phyloP scores from a whole-genome alignment of 176 grass and related monocot species.

The Tillandsia leiboldiana region DNA sequence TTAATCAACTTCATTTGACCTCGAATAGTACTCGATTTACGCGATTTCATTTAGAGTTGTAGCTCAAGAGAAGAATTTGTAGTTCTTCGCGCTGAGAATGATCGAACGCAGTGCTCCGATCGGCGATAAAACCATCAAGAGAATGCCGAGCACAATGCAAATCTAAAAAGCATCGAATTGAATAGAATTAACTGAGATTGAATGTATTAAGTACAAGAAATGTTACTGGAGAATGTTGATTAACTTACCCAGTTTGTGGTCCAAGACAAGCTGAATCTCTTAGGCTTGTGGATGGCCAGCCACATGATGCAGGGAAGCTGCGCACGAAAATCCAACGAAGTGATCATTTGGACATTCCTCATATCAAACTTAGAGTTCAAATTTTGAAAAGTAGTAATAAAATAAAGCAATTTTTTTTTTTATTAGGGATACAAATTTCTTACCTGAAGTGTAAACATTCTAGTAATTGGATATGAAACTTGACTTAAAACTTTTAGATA shows the following conservation, averaged over 20 bases:
- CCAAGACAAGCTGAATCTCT: constrained; percentile 53
- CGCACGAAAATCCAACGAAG: background rate
- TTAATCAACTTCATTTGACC: too few relatives aligned
- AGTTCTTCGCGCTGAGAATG: background rate
- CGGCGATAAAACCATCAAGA: constrained; percentile 53
- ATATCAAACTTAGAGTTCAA: background rate
- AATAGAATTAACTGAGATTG: background rate
- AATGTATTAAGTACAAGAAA: background rate
- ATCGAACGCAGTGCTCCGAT: constrained; percentile 56
- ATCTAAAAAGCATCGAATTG: constrained; percentile 12
- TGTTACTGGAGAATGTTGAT: background rate
- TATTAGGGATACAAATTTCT: too few relatives aligned
- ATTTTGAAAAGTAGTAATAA: background rate
- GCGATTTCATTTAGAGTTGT: too few relatives aligned
- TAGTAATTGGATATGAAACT: too few relatives aligned
- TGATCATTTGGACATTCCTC: background rate
- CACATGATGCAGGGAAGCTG: constrained; percentile 61
- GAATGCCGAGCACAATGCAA: constrained; percentile 57
- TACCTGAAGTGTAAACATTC: too few relatives aligned
- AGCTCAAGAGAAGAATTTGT: constrained; percentile 3
- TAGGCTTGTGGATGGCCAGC: constrained; percentile 65
- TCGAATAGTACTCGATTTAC: too few relatives aligned
- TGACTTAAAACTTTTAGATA: too few relatives aligned
- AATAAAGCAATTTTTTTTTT: too few relatives aligned
- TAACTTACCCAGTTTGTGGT: constrained; percentile 35